A percentile compares a stretch with the other conserved stretches of the same genome.
Evolutionary conservation across 2,329 filamentous ascomycete species (phyloP).

Genomic region (Pseudogymnoascus verrucosus): DNA sequence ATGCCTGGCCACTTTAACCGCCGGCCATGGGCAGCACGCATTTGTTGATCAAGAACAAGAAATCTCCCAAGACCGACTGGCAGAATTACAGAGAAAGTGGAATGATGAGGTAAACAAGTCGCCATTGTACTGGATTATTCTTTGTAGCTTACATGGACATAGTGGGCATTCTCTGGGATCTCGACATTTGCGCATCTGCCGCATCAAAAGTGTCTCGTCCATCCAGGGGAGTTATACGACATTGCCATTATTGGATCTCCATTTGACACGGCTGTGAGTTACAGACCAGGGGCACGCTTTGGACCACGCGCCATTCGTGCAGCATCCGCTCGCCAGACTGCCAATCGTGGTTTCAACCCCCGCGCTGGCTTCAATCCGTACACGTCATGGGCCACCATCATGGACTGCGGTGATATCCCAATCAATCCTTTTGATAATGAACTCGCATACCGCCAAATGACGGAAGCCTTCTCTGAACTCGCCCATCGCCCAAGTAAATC

Average conservation of each 20-base stretch:
- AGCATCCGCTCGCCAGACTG: conserved; percentile 72
- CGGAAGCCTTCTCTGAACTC: conserved; percentile 67
- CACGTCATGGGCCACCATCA: conserved; percentile 64
- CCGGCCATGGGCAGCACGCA: background rate
- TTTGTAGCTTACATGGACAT: background rate
- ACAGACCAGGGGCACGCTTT: conserved; percentile 68
- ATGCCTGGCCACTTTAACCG: background rate
- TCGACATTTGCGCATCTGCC: conserved; percentile 66
- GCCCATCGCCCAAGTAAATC: conserved; percentile 27
- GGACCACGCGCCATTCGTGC: conserved; percentile 82
- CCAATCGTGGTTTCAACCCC: conserved; percentile 74
- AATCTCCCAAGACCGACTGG: background rate
- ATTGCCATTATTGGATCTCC: conserved; percentile 66
- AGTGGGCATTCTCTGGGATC: conserved; percentile 65
- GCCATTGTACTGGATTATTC: too few relatives aligned
- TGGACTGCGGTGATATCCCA: conserved; percentile 89
- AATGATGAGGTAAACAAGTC: background rate
- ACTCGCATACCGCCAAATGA: conserved; percentile 77
- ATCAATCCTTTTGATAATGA: conserved; percentile 80
- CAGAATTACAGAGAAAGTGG: background rate
- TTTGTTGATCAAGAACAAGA: background rate
- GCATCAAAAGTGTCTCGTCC: conserved; percentile 61
- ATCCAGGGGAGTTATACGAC: conserved; percentile 55
- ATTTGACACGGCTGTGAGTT: conserved; percentile 66
- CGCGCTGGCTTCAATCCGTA: conserved; percentile 81